Base-by-base conservation (phyloP, 108 stramenopile genomes). In the Nitzschia inconspicua region DNA sequence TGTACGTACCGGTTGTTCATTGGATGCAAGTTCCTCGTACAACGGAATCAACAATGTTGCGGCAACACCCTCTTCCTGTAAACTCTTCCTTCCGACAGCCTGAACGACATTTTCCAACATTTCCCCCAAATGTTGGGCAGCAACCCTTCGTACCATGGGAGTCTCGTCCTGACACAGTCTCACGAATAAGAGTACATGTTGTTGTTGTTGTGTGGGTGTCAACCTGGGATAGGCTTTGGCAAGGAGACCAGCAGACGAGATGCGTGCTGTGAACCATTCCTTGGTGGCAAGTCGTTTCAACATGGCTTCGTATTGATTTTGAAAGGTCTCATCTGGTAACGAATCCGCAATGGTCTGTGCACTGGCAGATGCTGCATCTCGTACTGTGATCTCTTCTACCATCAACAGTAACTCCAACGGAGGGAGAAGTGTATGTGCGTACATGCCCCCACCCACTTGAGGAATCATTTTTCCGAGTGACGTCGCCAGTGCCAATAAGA, bases 261-360 rank as follows among this genome's bases (percentile, higher is more conserved):
- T 91, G 3, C 98, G 76, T 18, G 95, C 89, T 18, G 98, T 98
- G 86, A 97, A 99, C 97, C 97, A 99, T 65, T 99, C 98, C 69
- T 89, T 85, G 3, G 43, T 71, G 18, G 91, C 88, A 37, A 99
- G 65, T 14, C 95, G 72, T 0, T 57, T 54, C 41, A 99, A 55
- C 82, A 99, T 88, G 13, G 80, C 78, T 10, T 86, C 85, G 63
- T 84, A 89, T 49, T 91, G 68, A 5, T 49, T 30, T 30, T 53
- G 63, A 55, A 95, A 79, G 5, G 71, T 65, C 11, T 67, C 69
- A 1, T 78, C 53, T 13, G 66, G 61, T 59, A 99, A 65, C 24
- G 43, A 41, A 26, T 83, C 62, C 8, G 82, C 55, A 16, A 87
- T 70, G 5, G 42, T 20, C 46, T 72, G 57, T 0, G 82, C 73